Base-by-base conservation (phyloP, 805 yeast species). In the Monosporozyma yasuniensis region DNA sequence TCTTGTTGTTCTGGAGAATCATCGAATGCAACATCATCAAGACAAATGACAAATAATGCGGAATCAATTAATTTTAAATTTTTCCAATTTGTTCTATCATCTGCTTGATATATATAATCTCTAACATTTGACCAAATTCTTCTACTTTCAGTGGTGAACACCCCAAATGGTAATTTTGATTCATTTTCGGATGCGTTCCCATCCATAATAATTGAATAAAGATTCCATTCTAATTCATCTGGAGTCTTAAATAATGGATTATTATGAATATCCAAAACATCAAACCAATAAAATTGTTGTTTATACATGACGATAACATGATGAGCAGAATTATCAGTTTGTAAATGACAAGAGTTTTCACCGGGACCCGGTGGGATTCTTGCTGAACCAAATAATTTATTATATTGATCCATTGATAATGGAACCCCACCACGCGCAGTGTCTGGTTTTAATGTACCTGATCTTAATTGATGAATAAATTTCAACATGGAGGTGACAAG, bases 241-340 rank as follows among this genome's bases (percentile, higher is more conserved):
- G 87, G 91, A 1, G 83, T 74, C 6, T 54, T 48, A 61, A 89
- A 72, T 45, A 88, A 75, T 54, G 89, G 72, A 61, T 86, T 82
- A 63, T 85, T 80, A 54, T 80, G 70, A 46, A 74, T 73, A 66
- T 88, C 95, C 58, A 89, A 71, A 1, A 89, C 97, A 63, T 89
- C 96, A 64, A 89, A 89, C 96, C 96, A 89, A 69, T 89, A 89
- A 66, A 88, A 87, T 66, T 89, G 96, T 2, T 95, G 85, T 60
- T 85, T 82, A 54, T 87, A 81, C 64, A 87, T 70, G 14, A 89
- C 90, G 9, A 88, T 83, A 35, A 89, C 80, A 65, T 89, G 96
- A 59, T 81, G 84, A 1, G 93, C 81, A 9, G 80, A 72, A 7
- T 74, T 63, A 65, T 87, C 96, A 1, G 87, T 78, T 66, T 88